Evolutionary conservation across 2,329 filamentous ascomycete species (phyloP).

Genomic region (Trichophaea hybrida): DNA sequence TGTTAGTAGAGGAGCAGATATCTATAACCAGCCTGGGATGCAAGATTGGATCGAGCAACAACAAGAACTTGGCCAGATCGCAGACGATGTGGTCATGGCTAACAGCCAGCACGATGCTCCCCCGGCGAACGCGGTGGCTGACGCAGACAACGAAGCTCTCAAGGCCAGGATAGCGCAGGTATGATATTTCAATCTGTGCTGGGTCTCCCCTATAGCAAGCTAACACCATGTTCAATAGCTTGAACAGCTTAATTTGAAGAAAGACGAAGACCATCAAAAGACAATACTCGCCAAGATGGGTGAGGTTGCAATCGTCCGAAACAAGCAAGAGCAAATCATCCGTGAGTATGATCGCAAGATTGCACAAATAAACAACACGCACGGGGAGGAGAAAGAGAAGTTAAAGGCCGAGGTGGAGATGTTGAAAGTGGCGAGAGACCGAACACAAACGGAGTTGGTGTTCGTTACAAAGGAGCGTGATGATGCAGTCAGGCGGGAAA

Average conservation of each 20-base stretch:
- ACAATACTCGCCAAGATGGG: constrained; percentile 46
- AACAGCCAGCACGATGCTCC: background rate
- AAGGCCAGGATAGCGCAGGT: background rate
- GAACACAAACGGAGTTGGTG: constrained; percentile 52
- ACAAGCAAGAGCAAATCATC: constrained; percentile 48
- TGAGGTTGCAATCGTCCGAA: constrained; percentile 60
- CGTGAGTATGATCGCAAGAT: constrained; percentile 51
- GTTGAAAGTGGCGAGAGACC: constrained; percentile 50
- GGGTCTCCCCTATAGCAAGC: too few species aligned
- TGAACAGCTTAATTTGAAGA: background rate
- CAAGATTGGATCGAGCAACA: constrained; percentile 2
- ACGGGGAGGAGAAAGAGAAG: constrained; percentile 48
- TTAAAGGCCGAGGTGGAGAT: constrained; percentile 50
- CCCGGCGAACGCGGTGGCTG: background rate
- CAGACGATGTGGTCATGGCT: background rate
- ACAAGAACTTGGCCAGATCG: background rate
- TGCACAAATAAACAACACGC: constrained; percentile 45
- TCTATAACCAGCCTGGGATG: background rate
- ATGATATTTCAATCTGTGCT: background rate
- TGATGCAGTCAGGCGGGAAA: constrained; percentile 38
- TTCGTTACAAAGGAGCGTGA: constrained; percentile 59
- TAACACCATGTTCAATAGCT: background rate
- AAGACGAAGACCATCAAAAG: background rate
- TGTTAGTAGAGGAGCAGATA: background rate
- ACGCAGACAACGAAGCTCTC: background rate